These are phyloP conservation scores for Apiospora sp. DNA, from an alignment of 2,329 filamentous ascomycete genomes.

Conservation along the genomic window DNA sequence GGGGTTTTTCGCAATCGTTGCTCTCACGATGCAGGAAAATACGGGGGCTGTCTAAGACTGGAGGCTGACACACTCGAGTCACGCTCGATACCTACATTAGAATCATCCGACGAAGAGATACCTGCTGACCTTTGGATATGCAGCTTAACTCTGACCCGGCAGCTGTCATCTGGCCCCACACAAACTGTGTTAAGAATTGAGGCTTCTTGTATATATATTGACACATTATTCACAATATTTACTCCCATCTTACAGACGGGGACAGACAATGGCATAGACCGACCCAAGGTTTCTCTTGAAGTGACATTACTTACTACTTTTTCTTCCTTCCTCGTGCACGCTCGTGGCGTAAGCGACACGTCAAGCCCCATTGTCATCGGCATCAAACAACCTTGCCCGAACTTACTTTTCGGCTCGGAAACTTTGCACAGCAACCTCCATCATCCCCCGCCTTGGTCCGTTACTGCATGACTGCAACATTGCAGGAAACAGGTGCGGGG, in stretches of 20 bases:
- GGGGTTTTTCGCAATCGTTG: background rate
- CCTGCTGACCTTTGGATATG: slow-evolving; percentile 15
- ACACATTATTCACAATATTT: background rate
- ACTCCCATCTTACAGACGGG: background rate
- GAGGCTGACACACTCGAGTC: slow-evolving; percentile 2
- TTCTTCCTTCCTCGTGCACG: background rate
- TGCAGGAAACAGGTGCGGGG: background rate
- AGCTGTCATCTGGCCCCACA: background rate
- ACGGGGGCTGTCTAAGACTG: slow-evolving; percentile 15
- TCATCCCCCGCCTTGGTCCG: background rate
- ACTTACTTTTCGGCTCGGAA: slow-evolving; percentile 1
- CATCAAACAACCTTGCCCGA: slow-evolving; percentile 4
- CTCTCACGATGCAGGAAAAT: slow-evolving; percentile 11
- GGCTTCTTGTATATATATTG: background rate
- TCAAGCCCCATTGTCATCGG: background rate
- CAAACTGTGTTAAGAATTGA: background rate
- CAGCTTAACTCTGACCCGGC: background rate
- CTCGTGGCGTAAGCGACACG: slow-evolving; percentile 4
- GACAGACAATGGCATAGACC: background rate
- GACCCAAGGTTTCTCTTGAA: background rate
- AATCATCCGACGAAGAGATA: slow-evolving; percentile 1
- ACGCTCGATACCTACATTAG: slow-evolving; percentile 2
- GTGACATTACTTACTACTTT: slow-evolving; percentile 4
- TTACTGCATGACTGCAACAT: background rate
- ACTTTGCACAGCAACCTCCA: background rate